Base-by-base conservation (phyloP, 768 basidiomycete species). In the Porphyrellus cyaneotinctus region DNA sequence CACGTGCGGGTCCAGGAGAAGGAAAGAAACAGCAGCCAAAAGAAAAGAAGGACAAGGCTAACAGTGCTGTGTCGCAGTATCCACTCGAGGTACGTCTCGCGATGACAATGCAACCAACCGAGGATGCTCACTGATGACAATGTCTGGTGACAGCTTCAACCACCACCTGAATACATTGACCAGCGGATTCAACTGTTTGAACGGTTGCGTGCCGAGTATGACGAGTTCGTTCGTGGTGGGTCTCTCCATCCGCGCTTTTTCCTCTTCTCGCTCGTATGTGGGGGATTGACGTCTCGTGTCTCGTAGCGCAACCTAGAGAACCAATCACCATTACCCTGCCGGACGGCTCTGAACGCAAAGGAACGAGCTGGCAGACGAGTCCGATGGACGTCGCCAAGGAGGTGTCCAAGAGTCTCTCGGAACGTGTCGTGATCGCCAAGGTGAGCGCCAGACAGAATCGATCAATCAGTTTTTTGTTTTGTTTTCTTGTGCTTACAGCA, bases 351-450 rank as follows among this genome's bases (percentile, higher is more conserved):
- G 79, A 86, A 61, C 82, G 90, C 47, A 82, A 88, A 55, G 95
- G 83, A 18, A 92, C 75, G 54, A 87, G 90, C 69, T 99, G 92
- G 92, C 91, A 97, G 75, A 97, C 95, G 18, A 88, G 81, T 51
- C 97, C 97, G 2, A 81, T 97, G 83, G 83, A 88, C 62, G 73
- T 99, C 53, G 95, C 95, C 41, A 88, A 90, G 67, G 84, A 84
- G 61, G 77, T 99, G 43, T 87, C 89, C 15, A 90, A 91, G 70
- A 84, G 87, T 62, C 75, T 97, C 18, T 83, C 95, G 0, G 95
- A 99, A 56, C 81, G 85, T 38, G 76, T 88, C 56, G 92, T 99
- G 59, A 97, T 98, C 64, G 87, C 94, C 31, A 97, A 98, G 79
- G 94, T 87, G 37, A 32, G 15, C 11, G 4, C 17, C 26, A 35